Evolutionary conservation across 169 alveolate genomes (phyloP), one percentile per base, ranked within the genome.

Genomic region (Cryptosporidium xiaoi): DNA sequence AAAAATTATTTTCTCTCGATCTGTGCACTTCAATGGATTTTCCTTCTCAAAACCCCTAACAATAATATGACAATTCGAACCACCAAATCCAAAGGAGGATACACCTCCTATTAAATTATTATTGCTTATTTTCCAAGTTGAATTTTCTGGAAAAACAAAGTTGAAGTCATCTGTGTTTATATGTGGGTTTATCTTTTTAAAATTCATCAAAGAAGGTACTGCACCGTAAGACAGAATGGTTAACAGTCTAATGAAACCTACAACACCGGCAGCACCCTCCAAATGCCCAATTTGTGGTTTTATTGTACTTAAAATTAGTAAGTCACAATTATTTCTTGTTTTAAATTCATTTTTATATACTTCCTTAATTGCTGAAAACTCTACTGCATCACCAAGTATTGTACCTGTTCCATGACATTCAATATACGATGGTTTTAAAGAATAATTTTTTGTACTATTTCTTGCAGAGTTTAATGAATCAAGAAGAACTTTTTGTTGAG

Each of bases 371-470:
- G 94, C 94, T 27, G 91, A 89, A 34, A 90, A 69, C 51, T 92
- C 94, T 6, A 83, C 66, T n/a, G 94, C 92, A 20, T 92, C 94
- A 2, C 94, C 94, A 13, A 92, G 85, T 15, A 92, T 40, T 40
- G 94, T 92, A 34, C 94, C 94, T 3, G 94, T 92, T 55, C 94
- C 94, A 65, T 92, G 94, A 5, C 92, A 66, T 60, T 92, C 94
- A 44, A 85, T 34, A 90, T 62, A 83, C 3, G 65, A 20, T 15
- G 92, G 92, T 16, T 8, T 60, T 7, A 90, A 50, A 33, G 71
- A 53, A 7, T 66, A 83, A 1, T 55, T 46, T 3, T 46, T 62
- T n/a, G 24, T 58, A 16, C 18, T 31, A 18, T 33, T 1, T 6
- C 77, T 24, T 60, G 85, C 71, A 77, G 36, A 34, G 13, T 40